Evolutionary conservation across 2,329 filamentous ascomycete species (phyloP), one percentile per base, ranked within the genome.

Genomic region (Phaeosphaeria sp.): DNA sequence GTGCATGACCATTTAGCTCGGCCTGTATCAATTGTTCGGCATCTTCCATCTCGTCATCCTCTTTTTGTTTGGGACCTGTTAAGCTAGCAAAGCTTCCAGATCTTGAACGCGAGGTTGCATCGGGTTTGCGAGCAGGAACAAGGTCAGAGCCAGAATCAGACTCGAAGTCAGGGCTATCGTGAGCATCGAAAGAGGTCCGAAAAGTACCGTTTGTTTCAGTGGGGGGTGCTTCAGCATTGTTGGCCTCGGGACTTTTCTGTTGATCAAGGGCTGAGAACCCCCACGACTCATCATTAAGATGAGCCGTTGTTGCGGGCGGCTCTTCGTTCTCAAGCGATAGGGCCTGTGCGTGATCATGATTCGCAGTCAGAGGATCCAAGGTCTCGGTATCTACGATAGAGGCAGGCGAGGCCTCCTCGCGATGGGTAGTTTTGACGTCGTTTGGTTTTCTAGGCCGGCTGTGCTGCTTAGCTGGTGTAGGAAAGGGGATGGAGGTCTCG

Each of bases 161-260:
- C 9, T 36, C 30, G 13, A 11, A 11, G 3, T 36, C 30, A 36
- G 30, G 9, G 13, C 9, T 3, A 13, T 30, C 6, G 25, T 30
- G 25, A 30, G 25, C 25, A 30, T 30, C 25, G 25, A 11, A 11
- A 11, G 25, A 11, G 25, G 25, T 11, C 5, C 25, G 5, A 30
- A 30, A 11, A 30, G 25, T 30, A 30, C 25, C 25, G 11, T 11
- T 13, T 36, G 13, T 11, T 36, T 13, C 30, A 15, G 30, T 11
- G 13, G 30, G 30, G 6, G 30, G 30, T 36, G 7, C 30, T 36
- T 36, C 30, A 36, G 30, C 30, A 36, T 41, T 60, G 58, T 10
- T 63, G 60, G 2, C 50, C 46, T 21, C 44, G 60, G 13, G 59
- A 49, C 18, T 56, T 63, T 6, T 55, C 56, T 18, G 51, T 39